Evolutionary conservation across 345 rosid genomes (phyloP), one percentile per base, ranked within the genome.

Genomic region (Gynandropsis gynandra): DNA sequence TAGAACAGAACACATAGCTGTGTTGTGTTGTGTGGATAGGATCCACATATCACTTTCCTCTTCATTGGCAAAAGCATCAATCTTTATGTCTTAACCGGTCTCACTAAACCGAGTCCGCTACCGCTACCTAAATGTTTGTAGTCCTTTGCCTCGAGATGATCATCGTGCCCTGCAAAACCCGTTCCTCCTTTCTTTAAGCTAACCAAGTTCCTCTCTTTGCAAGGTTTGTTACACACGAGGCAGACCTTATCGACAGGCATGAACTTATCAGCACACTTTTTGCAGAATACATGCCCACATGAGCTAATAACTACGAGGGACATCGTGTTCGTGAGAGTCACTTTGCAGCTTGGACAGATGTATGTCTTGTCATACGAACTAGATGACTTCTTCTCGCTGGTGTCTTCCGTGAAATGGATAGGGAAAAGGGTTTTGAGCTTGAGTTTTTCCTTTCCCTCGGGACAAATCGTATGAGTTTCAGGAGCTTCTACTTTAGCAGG

Each of bases 121-220:
- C 98, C 98, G 50, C 97, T 87, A 42, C 98, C 98, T 80, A 87
- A 65, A 81, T 92, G 98, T 74, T 92, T 85, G 66, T 82, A 87
- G 31, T 92, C 95, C 34, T 64, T 78, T 10, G 97, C 98, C 54
- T 87, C 72, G 19, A 92, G 95, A 66, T 72, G 55, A 64, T 87
- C 88, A 7, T 65, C 97, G 8, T 92, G 98, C 15, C 81, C 98
- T 10, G 98, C 66, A 64, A 78, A 92, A 29, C 98, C 95, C 0
- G 98, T 85, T 35, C 97, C 97, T 47, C 97, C 98, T 67, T 85
- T 92, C 59, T 66, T 74, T 63, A 92, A 59, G 36, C 72, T 67
- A 70, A 92, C 81, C 80, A 92, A 65, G 61, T 82, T 75, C 68
- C 77, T 72, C 56, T 72, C 87, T 63, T 81, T 92, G 63, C 95